Evolutionary conservation across 805 yeast genomes (phyloP), one percentile per base, ranked within the genome.

Genomic region (Saccharomycopsis malanga): DNA sequence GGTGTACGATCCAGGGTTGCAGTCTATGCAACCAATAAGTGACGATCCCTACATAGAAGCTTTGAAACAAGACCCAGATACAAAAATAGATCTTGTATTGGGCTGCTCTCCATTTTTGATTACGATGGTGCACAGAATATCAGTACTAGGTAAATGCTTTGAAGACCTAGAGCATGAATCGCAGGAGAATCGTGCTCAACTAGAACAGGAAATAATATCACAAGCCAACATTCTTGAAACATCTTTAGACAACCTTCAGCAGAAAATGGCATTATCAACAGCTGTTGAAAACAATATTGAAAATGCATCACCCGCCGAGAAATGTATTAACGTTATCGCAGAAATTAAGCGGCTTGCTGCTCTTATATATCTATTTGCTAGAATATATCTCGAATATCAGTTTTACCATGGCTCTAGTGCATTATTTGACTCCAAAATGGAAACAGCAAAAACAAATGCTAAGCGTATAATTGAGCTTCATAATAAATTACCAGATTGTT

Each of bases 21-120:
- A 45, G 9, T 38, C 50, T 14, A 50, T 38, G 15, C 25, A 54
- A 7, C 57, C 56, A 6, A 57, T 57, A n/a, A 58, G 56, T 30
- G 66, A 62, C 29, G 64, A 61, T 42, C 61, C 61, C 21, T 60
- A 56, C 41, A 55, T 62, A 22, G 63, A 64, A 46, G 57, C 48
- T 23, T 52, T 65, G 42, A 66, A 65, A 46, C 58, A 63, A 49
- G 66, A 60, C 45, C 43, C 50, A 29, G 72, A 68, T 44, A 60
- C 59, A 1, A 53, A 55, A 34, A 68, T 70, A 15, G 73, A 69
- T 49, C 46, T 64, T 23, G 67, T 68, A 15, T 54, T 68, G 30
- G 73, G 73, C 0, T 67, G 71, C 45, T 60, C 68, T 2, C 71
- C 74, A 1, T 63, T 58, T 50, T 53, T 69, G 35, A 55, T 69